Conservation (phyloP, 129 eudicot species). For the Lactuca saligna region DNA sequence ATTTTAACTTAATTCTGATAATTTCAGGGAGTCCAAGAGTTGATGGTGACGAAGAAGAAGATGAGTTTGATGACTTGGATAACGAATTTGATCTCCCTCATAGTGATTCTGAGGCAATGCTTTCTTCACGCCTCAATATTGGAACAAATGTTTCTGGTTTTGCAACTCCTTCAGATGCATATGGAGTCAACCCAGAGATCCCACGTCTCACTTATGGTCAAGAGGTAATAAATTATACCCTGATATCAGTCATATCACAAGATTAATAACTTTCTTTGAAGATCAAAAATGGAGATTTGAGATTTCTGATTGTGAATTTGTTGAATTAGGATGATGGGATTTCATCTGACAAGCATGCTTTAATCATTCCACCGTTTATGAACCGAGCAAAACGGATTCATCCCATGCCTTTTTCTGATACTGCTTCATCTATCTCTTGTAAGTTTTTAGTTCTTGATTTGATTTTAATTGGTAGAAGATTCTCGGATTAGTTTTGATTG, state of each 20-base stretch:
- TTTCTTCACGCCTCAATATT: constrained; percentile 43
- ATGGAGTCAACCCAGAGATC: constrained; percentile 50
- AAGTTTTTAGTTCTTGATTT: constrained; percentile 19
- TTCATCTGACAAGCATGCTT: constrained; percentile 82
- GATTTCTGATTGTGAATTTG: neutral
- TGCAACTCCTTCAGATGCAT: constrained; percentile 54
- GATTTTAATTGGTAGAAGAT: neutral
- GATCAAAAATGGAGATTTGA: neutral
- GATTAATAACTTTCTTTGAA: neutral
- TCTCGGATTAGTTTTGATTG: neutral
- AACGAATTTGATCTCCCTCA: constrained; percentile 64
- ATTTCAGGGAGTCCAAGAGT: constrained; percentile 74
- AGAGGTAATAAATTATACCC: constrained; percentile 43
- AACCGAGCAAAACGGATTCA: constrained; percentile 71
- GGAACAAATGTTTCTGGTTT: constrained; percentile 57
- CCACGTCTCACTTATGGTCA: constrained; percentile 85
- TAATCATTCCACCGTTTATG: constrained; percentile 69
- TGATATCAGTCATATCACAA: neutral
- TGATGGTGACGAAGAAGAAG: constrained; percentile 88
- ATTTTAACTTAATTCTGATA: neutral
- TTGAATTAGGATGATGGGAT: constrained; percentile 61
- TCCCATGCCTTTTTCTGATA: constrained; percentile 52
- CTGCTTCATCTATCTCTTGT: constrained; percentile 68
- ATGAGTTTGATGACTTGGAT: constrained; percentile 76
- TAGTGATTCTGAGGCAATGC: constrained; percentile 40